These are phyloP conservation scores for Pestalotiopsis sp. DNA, from an alignment of 2,329 filamentous ascomycete genomes.

Conservation along the genomic window DNA sequence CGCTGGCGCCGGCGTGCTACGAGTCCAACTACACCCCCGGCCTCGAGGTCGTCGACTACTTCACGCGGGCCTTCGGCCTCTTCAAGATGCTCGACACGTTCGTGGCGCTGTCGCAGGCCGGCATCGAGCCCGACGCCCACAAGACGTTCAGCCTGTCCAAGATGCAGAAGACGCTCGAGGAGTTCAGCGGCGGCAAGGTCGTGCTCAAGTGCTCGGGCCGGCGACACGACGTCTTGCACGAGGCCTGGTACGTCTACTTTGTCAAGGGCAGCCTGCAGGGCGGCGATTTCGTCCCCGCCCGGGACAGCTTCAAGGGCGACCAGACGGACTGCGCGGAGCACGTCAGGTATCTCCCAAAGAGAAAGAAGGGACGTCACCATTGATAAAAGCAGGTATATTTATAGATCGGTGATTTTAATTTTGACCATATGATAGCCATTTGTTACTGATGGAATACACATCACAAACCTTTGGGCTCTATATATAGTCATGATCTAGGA, in stretches of 20 bases:
- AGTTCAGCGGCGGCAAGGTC: constrained; percentile 46
- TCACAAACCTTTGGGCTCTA: too few relatives aligned
- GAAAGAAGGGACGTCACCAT: constrained; percentile 11
- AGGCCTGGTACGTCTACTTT: constrained; percentile 58
- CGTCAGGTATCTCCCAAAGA: constrained; percentile 45
- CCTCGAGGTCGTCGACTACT: constrained; percentile 49
- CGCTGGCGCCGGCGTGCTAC: constrained; percentile 68
- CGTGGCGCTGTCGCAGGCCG: constrained; percentile 37
- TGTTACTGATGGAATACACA: too few relatives aligned
- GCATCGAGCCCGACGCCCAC: constrained; percentile 37
- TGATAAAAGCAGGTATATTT: neutral
- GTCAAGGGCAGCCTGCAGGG: constrained; percentile 54
- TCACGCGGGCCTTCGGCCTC: constrained; percentile 42
- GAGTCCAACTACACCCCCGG: constrained; percentile 47
- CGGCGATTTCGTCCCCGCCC: constrained; percentile 48
- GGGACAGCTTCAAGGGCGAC: constrained; percentile 39
- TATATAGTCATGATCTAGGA: too few relatives aligned
- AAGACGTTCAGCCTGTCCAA: constrained; percentile 45
- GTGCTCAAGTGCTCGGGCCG: constrained; percentile 45
- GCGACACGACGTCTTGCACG: constrained; percentile 43
- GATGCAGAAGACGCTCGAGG: constrained; percentile 44
- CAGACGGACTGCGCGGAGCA: constrained; percentile 40
- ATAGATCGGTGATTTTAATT: too few relatives aligned
- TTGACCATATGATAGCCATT: neutral
- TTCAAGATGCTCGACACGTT: constrained; percentile 47